Conservation (phyloP, 305 asterid genomes). For the Salvia sclarea region DNA sequence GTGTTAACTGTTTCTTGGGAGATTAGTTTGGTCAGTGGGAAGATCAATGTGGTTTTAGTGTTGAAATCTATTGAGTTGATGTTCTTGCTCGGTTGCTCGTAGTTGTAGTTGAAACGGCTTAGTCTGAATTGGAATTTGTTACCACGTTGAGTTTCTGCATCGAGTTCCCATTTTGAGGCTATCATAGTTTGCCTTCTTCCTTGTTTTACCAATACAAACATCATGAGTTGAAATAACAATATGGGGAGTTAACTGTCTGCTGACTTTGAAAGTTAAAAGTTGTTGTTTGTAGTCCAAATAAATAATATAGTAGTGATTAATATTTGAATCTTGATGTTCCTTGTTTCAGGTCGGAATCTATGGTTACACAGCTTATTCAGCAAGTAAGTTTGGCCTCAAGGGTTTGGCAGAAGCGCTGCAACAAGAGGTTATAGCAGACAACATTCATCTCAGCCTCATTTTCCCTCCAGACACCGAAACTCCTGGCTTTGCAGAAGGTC, state of each 20-base stretch:
- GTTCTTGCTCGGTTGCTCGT: not conserved
- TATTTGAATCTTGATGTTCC: not conserved
- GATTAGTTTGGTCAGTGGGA: not conserved
- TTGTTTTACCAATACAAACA: conserved; percentile 11
- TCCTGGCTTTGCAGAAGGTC: conserved; percentile 90
- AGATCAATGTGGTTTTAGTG: not conserved
- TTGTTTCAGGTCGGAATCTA: conserved; percentile 80
- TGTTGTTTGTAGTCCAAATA: not conserved
- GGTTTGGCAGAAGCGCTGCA: conserved; percentile 97
- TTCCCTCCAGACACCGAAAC: conserved; percentile 98
- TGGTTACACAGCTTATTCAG: conserved; percentile 95
- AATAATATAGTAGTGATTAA: not conserved
- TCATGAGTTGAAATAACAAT: not conserved
- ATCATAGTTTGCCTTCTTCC: not conserved
- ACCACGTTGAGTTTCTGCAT: not conserved
- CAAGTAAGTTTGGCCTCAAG: conserved; percentile 90
- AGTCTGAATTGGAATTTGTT: conserved; percentile 7
- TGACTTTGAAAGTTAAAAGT: not conserved
- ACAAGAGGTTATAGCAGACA: conserved; percentile 76
- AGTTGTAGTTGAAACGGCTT: not conserved
- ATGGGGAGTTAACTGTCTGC: not conserved
- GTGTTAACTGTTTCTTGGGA: not conserved
- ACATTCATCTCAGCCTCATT: conserved; percentile 88
- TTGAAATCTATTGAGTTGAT: not conserved
- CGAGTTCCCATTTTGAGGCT: not conserved